Evolutionary conservation across 192 early-diverging fungal genomes (phyloP).

Genomic region (Lobosporangium transversale): DNA sequence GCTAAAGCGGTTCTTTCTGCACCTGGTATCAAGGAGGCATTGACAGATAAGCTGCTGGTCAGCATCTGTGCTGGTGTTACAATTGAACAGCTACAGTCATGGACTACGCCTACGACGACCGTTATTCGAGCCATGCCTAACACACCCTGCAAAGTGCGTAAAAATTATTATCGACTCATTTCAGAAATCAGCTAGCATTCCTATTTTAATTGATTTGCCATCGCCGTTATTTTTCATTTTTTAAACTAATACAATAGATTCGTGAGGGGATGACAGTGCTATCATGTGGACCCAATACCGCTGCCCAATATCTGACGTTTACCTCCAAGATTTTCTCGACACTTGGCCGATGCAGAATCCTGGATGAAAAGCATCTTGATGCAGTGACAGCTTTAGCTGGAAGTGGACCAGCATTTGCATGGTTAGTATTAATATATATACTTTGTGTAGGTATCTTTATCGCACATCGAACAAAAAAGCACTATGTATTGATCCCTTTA

Average conservation of each 20-base stretch:
- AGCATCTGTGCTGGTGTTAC: slow-evolving; percentile 64
- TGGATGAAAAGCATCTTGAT: slow-evolving; percentile 66
- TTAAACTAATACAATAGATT: slow-evolving; percentile 51
- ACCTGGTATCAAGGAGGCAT: slow-evolving; percentile 53
- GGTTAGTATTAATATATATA: slow-evolving; percentile 28
- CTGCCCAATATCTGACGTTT: slow-evolving; percentile 47
- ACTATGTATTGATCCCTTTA: too few species aligned
- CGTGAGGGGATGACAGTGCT: slow-evolving; percentile 66
- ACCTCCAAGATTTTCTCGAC: slow-evolving; percentile 60
- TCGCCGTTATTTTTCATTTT: neutral
- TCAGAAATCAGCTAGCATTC: too few species aligned
- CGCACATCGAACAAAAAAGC: too few species aligned
- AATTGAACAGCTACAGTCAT: slow-evolving; percentile 58
- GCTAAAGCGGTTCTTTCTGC: slow-evolving; percentile 57
- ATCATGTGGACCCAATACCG: slow-evolving; percentile 47
- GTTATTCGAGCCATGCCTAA: slow-evolving; percentile 68
- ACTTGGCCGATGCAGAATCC: slow-evolving; percentile 56
- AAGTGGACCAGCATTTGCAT: slow-evolving; percentile 65
- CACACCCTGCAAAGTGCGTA: slow-evolving; percentile 60
- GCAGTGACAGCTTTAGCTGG: slow-evolving; percentile 63
- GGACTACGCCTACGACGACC: slow-evolving; percentile 55
- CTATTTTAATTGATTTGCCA: too few species aligned
- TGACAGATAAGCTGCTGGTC: slow-evolving; percentile 57
- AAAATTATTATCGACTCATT: neutral
- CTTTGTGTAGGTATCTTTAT: neutral